Conservation (phyloP, 495 filamentous ascomycete genomes). For the Annulohypoxylon moriforme region DNA sequence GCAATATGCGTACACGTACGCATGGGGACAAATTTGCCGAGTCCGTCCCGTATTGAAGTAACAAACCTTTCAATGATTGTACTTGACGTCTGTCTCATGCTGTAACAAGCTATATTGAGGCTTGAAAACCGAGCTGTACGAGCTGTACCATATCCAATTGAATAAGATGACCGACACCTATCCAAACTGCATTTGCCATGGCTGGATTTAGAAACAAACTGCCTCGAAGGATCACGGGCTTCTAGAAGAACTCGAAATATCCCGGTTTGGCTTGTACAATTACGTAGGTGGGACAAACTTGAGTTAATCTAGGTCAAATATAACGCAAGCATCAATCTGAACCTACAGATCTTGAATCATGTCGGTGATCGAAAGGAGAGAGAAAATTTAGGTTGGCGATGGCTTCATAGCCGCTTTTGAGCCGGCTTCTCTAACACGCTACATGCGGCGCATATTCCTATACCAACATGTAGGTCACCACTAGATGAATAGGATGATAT, state of each 20-base stretch:
- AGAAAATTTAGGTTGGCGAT: constrained; percentile 3
- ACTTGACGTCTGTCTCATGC: neutral
- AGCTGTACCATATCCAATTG: neutral
- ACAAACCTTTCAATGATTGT: constrained; percentile 2
- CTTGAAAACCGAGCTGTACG: constrained; percentile 1
- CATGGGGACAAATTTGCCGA: constrained; percentile 19
- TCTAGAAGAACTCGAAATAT: constrained; percentile 20
- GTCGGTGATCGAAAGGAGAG: constrained; percentile 13
- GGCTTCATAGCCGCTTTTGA: constrained; percentile 6
- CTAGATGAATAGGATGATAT: neutral
- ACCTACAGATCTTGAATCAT: constrained; percentile 12
- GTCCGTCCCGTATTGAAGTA: constrained; percentile 13
- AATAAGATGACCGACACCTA: neutral
- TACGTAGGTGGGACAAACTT: constrained; percentile 12
- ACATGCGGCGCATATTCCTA: constrained; percentile 27
- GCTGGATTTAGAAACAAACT: constrained; percentile 21
- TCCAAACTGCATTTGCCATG: constrained; percentile 4
- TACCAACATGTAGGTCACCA: neutral
- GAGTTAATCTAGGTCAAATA: neutral
- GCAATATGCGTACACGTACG: neutral
- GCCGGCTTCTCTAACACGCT: neutral
- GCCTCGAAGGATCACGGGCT: constrained; percentile 32
- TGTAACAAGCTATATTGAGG: constrained; percentile 15
- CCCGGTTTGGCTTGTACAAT: neutral
- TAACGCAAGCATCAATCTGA: neutral